A percentile compares a stretch with the other conserved stretches of the same genome.
Evolutionary conservation across 2,329 filamentous ascomycete species (phyloP).

Genomic region (Rhynchosporium agropyri): DNA sequence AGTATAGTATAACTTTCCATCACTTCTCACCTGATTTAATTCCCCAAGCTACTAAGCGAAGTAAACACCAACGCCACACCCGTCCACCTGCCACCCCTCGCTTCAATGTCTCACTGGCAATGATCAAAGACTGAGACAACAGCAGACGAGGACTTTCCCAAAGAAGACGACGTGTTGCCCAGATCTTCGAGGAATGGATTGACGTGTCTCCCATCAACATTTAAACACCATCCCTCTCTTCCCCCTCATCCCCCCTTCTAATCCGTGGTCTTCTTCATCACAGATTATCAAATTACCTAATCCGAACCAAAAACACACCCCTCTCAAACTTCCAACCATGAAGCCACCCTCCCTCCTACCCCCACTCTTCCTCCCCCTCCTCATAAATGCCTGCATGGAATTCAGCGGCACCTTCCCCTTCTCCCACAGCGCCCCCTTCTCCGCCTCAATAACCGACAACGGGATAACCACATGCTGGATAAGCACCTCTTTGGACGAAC

Average conservation of each 20-base stretch:
- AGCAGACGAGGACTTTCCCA: not conserved
- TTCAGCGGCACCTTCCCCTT: slow-evolving; percentile 28
- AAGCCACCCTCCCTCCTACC: not conserved
- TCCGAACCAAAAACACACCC: not conserved
- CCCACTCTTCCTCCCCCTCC: not conserved
- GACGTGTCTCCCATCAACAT: not conserved
- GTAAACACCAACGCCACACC: not conserved
- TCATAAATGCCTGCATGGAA: slow-evolving; percentile 23
- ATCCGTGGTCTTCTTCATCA: not conserved
- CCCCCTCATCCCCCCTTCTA: not conserved
- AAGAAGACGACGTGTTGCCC: not conserved
- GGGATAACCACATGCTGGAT: slow-evolving; percentile 28
- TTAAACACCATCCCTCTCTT: no score
- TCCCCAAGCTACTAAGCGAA: slow-evolving; percentile 4
- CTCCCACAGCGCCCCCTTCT: slow-evolving; percentile 23
- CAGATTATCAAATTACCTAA: not conserved
- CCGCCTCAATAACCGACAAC: slow-evolving; percentile 27
- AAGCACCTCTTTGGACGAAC: slow-evolving; percentile 21
- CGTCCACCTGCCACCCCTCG: not conserved
- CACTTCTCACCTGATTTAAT: no score
- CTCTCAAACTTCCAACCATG: not conserved
- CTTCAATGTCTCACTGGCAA: slow-evolving; percentile 1
- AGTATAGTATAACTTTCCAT: no score
- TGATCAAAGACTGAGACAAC: not conserved
- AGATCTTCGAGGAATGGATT: not conserved